Base-by-base conservation (phyloP, 2,329 filamentous ascomycete genomes). In the Penicillium sp. region DNA sequence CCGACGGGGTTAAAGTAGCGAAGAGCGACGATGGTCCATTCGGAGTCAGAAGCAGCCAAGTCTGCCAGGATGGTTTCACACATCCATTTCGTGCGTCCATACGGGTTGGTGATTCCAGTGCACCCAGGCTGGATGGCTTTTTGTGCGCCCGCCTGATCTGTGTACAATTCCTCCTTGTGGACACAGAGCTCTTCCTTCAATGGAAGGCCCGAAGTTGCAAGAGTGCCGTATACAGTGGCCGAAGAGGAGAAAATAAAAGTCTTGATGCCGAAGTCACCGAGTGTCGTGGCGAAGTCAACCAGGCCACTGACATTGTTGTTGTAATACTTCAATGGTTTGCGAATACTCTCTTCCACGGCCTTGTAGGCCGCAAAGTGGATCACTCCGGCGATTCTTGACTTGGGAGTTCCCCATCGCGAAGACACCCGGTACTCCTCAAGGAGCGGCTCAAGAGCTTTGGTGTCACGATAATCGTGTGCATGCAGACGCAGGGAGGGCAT, bases 281-380 rank as follows among this genome's bases (percentile, higher is more conserved):
- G 77, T 4, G 81, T 75, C 16, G 77, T 71, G 29, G 86, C 77
- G 54, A 89, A 81, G 55, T 85, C 78, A 45, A 88, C 77, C 5
- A 88, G 73, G 0, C 86, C 86, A 61, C 81, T 82, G 31, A 88
- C 84, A 56, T 89, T 89, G 75, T 88, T 89, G 55, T 79, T 78
- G 70, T 88, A 89, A 71, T 89, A 89, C 55, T 81, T 81, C 52
- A 88, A 70, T 0, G 86, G 86, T 54, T 78, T 74, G 24, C 73
- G 70, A 56, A 88, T 87, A 42, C 83, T 87, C 62, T 89, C 85
- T 24, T 81, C 80, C 0, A 88, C 85, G 2, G 85, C 84, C 67
- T 88, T 88, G 75, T 83, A 83, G 1, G 86, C 86, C 13, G 86
- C 86, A 60, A 88, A 88, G 65, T 89, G 86, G 54, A 89, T 87